These are phyloP conservation scores for Candida qinlingensis DNA, from an alignment of 805 yeast genomes.

Conservation along the genomic window DNA sequence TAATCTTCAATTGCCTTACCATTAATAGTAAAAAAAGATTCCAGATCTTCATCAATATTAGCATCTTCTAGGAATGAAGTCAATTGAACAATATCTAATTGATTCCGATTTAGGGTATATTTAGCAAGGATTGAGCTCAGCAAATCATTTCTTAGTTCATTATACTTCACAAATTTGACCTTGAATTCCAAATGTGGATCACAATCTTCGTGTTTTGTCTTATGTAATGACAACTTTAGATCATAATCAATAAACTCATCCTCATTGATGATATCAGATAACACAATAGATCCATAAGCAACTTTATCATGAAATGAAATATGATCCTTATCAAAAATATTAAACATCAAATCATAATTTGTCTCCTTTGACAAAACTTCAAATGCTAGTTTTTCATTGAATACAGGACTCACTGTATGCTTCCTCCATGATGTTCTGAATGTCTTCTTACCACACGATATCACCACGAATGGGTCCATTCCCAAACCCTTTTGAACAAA, in stretches of 20 bases:
- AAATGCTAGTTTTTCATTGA: slow-evolving; percentile 74
- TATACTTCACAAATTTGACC: slow-evolving; percentile 64
- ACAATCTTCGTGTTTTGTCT: slow-evolving; percentile 22
- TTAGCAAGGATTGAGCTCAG: slow-evolving; percentile 62
- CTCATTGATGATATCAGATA: slow-evolving; percentile 38
- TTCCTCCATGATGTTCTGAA: slow-evolving; percentile 80
- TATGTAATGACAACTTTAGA: slow-evolving; percentile 31
- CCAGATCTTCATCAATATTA: slow-evolving; percentile 18
- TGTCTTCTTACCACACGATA: slow-evolving; percentile 83
- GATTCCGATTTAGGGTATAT: slow-evolving; percentile 32
- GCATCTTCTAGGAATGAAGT: slow-evolving; percentile 49
- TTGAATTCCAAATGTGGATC: slow-evolving; percentile 53
- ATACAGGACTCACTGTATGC: slow-evolving; percentile 78
- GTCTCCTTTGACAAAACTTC: slow-evolving; percentile 66
- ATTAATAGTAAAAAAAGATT: slow-evolving; percentile 13
- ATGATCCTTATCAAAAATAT: slow-evolving; percentile 79
- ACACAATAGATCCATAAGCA: slow-evolving; percentile 56
- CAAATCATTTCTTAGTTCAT: slow-evolving; percentile 55
- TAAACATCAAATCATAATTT: slow-evolving; percentile 60
- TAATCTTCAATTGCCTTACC: slow-evolving; percentile 29
- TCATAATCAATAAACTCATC: slow-evolving; percentile 25
- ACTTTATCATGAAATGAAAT: slow-evolving; percentile 81
- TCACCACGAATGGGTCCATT: slow-evolving; percentile 95
- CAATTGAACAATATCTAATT: slow-evolving; percentile 47
- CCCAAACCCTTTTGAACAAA: slow-evolving; percentile 70